These are phyloP conservation scores for Hymenotorrendiella dingleyae DNA, from an alignment of 2,329 filamentous ascomycete genomes.

Conservation along the genomic window DNA sequence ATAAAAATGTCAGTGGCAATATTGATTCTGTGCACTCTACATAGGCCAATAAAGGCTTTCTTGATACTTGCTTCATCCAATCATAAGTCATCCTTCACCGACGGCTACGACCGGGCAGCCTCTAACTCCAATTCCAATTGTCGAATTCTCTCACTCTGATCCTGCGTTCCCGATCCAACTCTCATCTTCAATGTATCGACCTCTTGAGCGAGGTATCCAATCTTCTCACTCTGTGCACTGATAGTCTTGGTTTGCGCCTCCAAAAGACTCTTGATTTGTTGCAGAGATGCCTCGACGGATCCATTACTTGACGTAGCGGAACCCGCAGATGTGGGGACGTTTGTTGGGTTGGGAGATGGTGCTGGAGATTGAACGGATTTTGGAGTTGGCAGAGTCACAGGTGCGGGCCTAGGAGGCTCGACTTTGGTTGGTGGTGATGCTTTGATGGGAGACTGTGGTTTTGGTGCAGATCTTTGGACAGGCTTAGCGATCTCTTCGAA, in stretches of 20 bases:
- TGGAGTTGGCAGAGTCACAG: constrained; percentile 18
- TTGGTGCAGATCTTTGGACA: constrained; percentile 49
- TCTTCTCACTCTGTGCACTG: constrained; percentile 69
- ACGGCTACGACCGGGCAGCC: constrained; percentile 45
- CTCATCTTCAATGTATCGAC: constrained; percentile 78
- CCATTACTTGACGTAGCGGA: constrained; percentile 33
- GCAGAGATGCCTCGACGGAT: constrained; percentile 59
- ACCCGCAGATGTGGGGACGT: constrained; percentile 34
- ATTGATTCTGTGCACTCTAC: constrained; percentile 1
- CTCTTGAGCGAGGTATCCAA: constrained; percentile 62
- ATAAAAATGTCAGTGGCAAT: too few species aligned
- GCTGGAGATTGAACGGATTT: constrained; percentile 16
- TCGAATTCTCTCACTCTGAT: constrained; percentile 62
- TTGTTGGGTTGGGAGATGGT: constrained; percentile 19
- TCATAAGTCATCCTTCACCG: constrained; percentile 3
- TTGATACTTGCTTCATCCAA: constrained; percentile 7
- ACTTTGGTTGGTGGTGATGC: constrained; percentile 16
- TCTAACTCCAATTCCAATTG: constrained; percentile 64
- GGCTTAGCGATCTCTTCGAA: constrained; percentile 84
- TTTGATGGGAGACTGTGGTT: constrained; percentile 40
- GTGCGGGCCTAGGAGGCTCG: constrained; percentile 28
- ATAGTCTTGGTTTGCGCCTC: constrained; percentile 74
- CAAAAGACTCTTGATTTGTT: constrained; percentile 72
- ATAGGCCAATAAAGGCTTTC: neutral
- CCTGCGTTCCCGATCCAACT: constrained; percentile 50